Evolutionary conservation across 768 basidiomycete genomes (phyloP).

Genomic region (Candolleomyces efflorescens): DNA sequence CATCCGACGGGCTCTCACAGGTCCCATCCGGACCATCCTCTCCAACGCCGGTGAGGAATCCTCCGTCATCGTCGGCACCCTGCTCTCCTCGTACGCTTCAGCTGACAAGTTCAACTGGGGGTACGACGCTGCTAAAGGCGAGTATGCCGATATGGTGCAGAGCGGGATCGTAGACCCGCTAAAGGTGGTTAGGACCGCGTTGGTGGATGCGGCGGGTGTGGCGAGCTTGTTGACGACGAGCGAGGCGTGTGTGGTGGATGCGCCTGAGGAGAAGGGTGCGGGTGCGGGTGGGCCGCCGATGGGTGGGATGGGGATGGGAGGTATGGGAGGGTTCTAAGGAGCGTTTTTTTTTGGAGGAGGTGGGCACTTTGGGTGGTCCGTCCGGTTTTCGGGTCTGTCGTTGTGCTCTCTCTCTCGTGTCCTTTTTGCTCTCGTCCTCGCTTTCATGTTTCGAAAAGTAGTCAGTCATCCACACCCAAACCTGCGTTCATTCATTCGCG

Average conservation of each 20-base stretch:
- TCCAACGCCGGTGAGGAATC: constrained; percentile 94
- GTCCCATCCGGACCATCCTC: constrained; percentile 85
- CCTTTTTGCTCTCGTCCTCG: too few species aligned
- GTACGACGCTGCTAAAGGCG: constrained; percentile 88
- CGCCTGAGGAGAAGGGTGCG: constrained; percentile 69
- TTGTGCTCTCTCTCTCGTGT: too few species aligned
- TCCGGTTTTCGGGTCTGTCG: too few species aligned
- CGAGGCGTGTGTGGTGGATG: constrained; percentile 90
- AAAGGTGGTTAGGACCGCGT: constrained; percentile 91
- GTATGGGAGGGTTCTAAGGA: constrained; percentile 20
- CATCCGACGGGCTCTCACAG: constrained; percentile 79
- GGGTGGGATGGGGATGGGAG: constrained; percentile 38
- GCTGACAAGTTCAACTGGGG: constrained; percentile 82
- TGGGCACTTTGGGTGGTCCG: too few species aligned
- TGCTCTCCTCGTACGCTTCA: constrained; percentile 56
- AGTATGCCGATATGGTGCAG: constrained; percentile 94
- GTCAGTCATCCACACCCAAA: too few species aligned
- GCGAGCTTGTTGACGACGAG: constrained; percentile 90
- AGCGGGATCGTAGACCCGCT: constrained; percentile 93
- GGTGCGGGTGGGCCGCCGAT: constrained; percentile 26
- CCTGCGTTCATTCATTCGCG: too few species aligned
- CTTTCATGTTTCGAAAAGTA: too few species aligned
- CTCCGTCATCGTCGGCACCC: constrained; percentile 86
- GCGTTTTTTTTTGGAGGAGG: too few species aligned
- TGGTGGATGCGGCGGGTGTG: constrained; percentile 92